phyloP scores from a whole-genome alignment of 805 yeast genomes.

The Babjeviella inositovora region DNA sequence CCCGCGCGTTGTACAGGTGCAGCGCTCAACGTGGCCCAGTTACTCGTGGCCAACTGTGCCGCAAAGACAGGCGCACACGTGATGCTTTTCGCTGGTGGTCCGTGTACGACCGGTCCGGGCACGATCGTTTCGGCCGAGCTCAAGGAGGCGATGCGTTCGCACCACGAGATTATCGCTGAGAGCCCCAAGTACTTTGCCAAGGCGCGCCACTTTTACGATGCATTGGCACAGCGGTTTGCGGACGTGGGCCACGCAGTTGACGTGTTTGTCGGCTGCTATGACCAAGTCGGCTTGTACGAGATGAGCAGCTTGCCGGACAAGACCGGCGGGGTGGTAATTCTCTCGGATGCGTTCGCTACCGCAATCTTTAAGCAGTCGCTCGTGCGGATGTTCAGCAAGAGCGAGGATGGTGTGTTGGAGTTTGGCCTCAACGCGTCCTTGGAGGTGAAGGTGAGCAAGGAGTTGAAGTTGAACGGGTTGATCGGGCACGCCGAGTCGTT shows the following conservation, averaged over 20 bases:
- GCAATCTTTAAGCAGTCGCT: constrained; percentile 56
- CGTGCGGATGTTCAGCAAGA: constrained; percentile 27
- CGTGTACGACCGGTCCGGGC: constrained; percentile 55
- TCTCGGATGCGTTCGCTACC: constrained; percentile 51
- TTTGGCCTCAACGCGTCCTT: constrained; percentile 46
- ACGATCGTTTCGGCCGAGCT: constrained; percentile 34
- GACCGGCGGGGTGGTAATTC: constrained; percentile 49
- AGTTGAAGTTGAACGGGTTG: constrained; percentile 38
- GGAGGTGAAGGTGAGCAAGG: constrained; percentile 33
- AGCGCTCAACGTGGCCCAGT: constrained; percentile 32
- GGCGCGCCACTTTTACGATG: constrained; percentile 29
- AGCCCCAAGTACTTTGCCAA: constrained; percentile 20
- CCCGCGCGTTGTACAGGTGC: constrained; percentile 40
- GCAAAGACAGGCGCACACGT: constrained; percentile 37
- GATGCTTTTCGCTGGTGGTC: constrained; percentile 42
- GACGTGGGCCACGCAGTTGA: constrained; percentile 37
- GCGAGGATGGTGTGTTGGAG: constrained; percentile 17
- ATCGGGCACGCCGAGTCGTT: constrained; percentile 48
- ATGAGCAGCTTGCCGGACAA: constrained; percentile 41
- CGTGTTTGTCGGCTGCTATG: constrained; percentile 49
- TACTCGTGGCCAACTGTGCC: constrained; percentile 16
- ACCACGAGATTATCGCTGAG: constrained; percentile 38
- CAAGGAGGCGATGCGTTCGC: constrained; percentile 53
- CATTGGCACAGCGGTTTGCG: constrained; percentile 28
- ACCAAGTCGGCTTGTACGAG: constrained; percentile 52